These are phyloP conservation scores for Pseudodiploospora longispora DNA, from an alignment of 2,329 filamentous ascomycete genomes.

Conservation along the genomic window DNA sequence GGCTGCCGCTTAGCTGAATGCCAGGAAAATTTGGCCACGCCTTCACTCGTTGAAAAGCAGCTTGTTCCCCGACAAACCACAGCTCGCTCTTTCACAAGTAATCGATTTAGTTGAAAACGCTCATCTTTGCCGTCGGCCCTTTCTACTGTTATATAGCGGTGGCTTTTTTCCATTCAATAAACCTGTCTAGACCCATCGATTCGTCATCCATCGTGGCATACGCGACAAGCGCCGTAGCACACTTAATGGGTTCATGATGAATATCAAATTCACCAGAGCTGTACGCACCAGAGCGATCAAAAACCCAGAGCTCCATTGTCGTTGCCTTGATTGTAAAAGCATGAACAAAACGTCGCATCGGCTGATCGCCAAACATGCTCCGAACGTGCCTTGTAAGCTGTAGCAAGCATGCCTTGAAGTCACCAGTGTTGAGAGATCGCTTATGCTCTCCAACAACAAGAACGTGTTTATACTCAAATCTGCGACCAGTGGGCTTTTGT, in stretches of 20 bases:
- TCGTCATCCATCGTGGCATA: conserved; percentile 13
- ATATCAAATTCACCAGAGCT: conserved; percentile 11
- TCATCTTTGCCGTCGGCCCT: too few species aligned
- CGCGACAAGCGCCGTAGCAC: conserved; percentile 12
- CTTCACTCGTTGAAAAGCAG: conserved; percentile 1
- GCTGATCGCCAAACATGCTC: background rate
- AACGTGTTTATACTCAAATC: conserved; percentile 1
- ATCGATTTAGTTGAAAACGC: too few species aligned
- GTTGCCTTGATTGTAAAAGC: conserved; percentile 5
- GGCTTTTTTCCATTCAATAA: conserved; percentile 1
- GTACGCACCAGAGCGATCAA: conserved; percentile 8
- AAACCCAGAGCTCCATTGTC: conserved; percentile 8
- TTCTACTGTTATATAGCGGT: background rate
- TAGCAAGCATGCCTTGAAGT: background rate
- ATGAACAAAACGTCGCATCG: conserved; percentile 5
- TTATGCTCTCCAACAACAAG: background rate
- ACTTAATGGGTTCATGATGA: conserved; percentile 10
- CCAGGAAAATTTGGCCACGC: conserved; percentile 8
- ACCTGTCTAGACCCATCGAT: conserved; percentile 10
- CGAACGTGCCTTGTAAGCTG: background rate
- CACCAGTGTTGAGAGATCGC: background rate
- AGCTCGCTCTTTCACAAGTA: too few species aligned
- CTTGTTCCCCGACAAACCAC: background rate
- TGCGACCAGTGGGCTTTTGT: background rate
- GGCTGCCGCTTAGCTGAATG: conserved; percentile 1